These are phyloP conservation scores for Pseudopyrenochaeta lycopersici DNA, from an alignment of 2,329 filamentous ascomycete genomes.

Conservation along the genomic window DNA sequence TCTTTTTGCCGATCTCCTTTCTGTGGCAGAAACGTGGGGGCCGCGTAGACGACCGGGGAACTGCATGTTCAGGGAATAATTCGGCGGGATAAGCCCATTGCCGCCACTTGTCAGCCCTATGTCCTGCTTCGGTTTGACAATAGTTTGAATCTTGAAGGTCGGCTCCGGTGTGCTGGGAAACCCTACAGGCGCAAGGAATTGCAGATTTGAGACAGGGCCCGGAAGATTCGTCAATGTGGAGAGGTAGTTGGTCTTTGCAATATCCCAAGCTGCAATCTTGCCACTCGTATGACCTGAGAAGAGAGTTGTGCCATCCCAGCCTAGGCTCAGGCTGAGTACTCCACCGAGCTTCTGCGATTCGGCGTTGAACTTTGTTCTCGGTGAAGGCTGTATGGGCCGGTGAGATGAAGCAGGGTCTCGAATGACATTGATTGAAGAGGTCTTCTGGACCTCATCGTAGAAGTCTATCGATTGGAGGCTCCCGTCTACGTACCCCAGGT, in stretches of 20 bases:
- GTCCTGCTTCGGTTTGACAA: conserved; percentile 83
- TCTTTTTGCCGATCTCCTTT: conserved; percentile 20
- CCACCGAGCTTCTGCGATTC: conserved; percentile 71
- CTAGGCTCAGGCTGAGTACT: conserved; percentile 74
- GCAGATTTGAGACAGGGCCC: conserved; percentile 82
- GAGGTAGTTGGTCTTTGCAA: conserved; percentile 73
- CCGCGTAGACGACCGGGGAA: conserved; percentile 54
- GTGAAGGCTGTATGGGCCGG: conserved; percentile 57
- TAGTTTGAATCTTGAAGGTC: conserved; percentile 63
- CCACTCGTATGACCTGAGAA: conserved; percentile 84
- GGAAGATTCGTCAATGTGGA: conserved; percentile 76
- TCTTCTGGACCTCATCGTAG: conserved; percentile 60
- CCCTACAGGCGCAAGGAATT: conserved; percentile 71
- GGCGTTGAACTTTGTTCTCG: conserved; percentile 55
- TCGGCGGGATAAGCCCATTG: conserved; percentile 57
- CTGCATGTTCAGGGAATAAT: conserved; percentile 73
- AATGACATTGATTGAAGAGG: conserved; percentile 50
- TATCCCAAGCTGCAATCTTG: conserved; percentile 81
- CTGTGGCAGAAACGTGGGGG: conserved; percentile 42
- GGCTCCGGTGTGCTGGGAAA: conserved; percentile 48
- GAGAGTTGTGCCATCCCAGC: conserved; percentile 82
- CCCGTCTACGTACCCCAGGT: conserved; percentile 81
- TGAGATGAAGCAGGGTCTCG: conserved; percentile 65
- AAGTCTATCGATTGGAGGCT: conserved; percentile 83
- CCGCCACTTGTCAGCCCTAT: conserved; percentile 51